These are phyloP conservation scores for Alectoria sarmentosa DNA, from an alignment of 495 filamentous ascomycete species.

Conservation along the genomic window DNA sequence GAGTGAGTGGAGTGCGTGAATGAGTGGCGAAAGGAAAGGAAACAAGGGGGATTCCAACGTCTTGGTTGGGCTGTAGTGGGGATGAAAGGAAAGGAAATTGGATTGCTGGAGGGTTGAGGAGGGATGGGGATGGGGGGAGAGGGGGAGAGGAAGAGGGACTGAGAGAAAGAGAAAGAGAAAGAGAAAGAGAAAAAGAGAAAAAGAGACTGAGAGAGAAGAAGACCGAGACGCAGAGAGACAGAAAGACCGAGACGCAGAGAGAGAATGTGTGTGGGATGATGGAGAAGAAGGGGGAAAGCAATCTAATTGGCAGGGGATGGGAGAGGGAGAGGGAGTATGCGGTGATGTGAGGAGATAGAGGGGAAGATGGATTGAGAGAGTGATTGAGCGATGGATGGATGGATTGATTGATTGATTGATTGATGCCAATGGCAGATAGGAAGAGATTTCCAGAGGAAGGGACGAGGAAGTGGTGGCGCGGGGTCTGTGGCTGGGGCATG, in stretches of 20 bases:
- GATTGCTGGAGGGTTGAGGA: not conserved
- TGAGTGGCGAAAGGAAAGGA: too few relatives aligned
- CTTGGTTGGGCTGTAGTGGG: not conserved
- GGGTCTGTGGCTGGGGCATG: too few relatives aligned
- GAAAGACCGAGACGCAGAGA: too few relatives aligned
- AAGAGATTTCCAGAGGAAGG: too few relatives aligned
- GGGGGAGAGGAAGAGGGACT: not conserved
- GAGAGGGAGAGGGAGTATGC: not conserved
- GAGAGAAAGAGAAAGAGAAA: not conserved
- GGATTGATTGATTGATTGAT: too few relatives aligned
- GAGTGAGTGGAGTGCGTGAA: not conserved
- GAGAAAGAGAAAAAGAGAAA: not conserved
- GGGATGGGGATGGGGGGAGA: not conserved
- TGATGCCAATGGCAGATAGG: too few relatives aligned
- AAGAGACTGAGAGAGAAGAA: not conserved
- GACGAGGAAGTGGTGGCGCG: too few relatives aligned
- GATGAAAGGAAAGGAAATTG: not conserved
- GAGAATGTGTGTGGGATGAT: too few relatives aligned
- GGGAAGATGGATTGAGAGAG: not conserved
- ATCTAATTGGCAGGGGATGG: too few relatives aligned
- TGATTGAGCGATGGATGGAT: not conserved
- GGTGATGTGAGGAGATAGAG: not conserved
- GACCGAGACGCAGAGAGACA: not conserved
- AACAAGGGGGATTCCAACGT: too few relatives aligned
- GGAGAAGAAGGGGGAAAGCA: not conserved